phyloP scores from a whole-genome alignment of 106 monocot genomes.

The Dendrobium officinale region DNA sequence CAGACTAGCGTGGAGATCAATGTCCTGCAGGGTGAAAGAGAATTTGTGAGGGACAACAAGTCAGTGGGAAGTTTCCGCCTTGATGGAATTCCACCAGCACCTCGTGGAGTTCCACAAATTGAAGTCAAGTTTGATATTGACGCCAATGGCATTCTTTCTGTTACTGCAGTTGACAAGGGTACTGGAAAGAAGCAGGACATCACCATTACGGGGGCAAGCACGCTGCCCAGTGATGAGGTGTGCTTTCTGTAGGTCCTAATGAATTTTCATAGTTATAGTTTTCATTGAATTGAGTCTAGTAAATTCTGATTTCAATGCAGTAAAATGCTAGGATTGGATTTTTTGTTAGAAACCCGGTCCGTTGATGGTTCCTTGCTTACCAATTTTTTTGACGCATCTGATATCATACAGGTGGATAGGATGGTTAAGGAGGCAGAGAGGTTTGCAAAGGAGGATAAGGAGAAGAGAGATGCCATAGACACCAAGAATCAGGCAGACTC shows the following conservation, averaged over 20 bases:
- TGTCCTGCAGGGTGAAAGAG: conserved; percentile 87
- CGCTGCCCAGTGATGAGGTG: conserved; percentile 63
- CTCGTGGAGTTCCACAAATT: conserved; percentile 82
- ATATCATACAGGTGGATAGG: conserved; percentile 52
- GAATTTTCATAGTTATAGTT: neutral
- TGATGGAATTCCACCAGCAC: conserved; percentile 88
- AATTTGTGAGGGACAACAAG: conserved; percentile 90
- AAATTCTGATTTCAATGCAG: neutral
- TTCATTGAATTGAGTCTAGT: neutral
- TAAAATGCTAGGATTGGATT: no score
- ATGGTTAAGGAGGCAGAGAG: conserved; percentile 87
- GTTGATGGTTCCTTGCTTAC: no score
- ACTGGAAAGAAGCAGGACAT: conserved; percentile 78
- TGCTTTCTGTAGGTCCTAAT: neutral
- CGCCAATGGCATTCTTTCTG: conserved; percentile 90
- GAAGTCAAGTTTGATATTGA: conserved; percentile 95
- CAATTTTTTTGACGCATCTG: neutral
- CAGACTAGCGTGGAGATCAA: conserved; percentile 91
- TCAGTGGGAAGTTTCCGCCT: conserved; percentile 84
- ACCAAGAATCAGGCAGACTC: conserved; percentile 89
- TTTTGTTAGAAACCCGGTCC: no score
- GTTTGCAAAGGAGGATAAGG: conserved; percentile 84
- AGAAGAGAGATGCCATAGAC: conserved; percentile 87
- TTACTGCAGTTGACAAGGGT: conserved; percentile 68
- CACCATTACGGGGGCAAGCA: conserved; percentile 67